Conservation (phyloP, 1,284 basidiomycete genomes). For the Bjerkandera adusta region DNA sequence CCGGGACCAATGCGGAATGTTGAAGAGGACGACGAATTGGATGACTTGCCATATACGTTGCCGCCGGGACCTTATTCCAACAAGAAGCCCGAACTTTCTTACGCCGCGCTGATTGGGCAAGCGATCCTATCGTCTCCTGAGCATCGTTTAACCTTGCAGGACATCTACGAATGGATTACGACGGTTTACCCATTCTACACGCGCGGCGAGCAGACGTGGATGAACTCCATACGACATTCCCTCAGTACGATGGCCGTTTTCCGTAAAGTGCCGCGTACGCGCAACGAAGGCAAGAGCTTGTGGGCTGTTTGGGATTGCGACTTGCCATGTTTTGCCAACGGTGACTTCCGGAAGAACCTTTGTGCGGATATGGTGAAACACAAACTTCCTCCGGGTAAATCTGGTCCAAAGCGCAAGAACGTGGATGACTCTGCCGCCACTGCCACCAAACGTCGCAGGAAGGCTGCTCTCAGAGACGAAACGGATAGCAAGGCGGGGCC, state of each 20-base stretch:
- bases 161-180: slow-evolving; percentile 96
- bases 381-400: slow-evolving; percentile 30
- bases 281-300: slow-evolving; percentile 65
- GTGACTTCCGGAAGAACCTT: slow-evolving; percentile 67
- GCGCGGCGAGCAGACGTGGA: slow-evolving; percentile 93
- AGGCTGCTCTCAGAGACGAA: slow-evolving; percentile 22
- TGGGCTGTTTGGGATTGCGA: slow-evolving; percentile 79
- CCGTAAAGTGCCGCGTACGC: slow-evolving; percentile 65
- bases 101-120: slow-evolving; percentile 94
- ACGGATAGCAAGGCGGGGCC: not conserved
- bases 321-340: slow-evolving; percentile 65
- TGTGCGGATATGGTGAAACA: slow-evolving; percentile 60
- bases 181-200: slow-evolving; percentile 93
- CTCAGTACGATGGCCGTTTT: slow-evolving; percentile 82
- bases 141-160: slow-evolving; percentile 87
- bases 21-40: slow-evolving; percentile 60
- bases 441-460: slow-evolving; percentile 52
- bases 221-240: slow-evolving; percentile 88
- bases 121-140: slow-evolving; percentile 86
- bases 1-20: slow-evolving; percentile 67
- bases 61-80: slow-evolving; percentile 81
- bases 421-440: slow-evolving; percentile 25
- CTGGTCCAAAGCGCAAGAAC: slow-evolving; percentile 22
- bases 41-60: slow-evolving; percentile 68
- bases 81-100: slow-evolving; percentile 81